Evolutionary conservation across 306 rosid species (phyloP).

Genomic region (Prunus mongolica): DNA sequence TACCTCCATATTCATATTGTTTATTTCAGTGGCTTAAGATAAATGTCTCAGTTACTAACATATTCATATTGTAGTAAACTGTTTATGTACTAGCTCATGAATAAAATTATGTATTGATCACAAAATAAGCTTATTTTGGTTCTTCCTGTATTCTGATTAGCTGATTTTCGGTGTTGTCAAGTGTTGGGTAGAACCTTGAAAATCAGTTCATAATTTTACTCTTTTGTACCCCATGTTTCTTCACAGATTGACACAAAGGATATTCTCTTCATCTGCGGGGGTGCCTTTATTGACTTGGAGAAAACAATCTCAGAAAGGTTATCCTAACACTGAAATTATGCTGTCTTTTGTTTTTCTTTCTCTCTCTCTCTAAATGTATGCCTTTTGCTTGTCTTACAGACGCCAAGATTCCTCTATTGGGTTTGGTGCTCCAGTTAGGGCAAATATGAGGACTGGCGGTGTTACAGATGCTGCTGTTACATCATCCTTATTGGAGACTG

Average conservation of each 20-base stretch:
- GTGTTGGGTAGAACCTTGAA: background rate
- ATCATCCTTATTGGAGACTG: constrained; percentile 80
- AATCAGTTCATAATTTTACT: constrained; percentile 10
- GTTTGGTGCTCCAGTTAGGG: constrained; percentile 92
- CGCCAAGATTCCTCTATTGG: constrained; percentile 96
- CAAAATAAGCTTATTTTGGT: background rate
- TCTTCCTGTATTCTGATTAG: constrained; percentile 3
- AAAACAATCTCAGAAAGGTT: constrained; percentile 99
- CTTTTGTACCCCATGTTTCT: constrained; percentile 10
- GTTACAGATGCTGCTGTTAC: constrained; percentile 79
- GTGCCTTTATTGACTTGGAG: constrained; percentile 94
- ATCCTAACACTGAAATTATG: constrained; percentile 18
- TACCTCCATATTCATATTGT: background rate
- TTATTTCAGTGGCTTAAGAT: too few species aligned
- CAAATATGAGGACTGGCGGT: constrained; percentile 82
- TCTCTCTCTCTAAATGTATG: constrained; percentile 3
- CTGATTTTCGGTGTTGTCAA: constrained; percentile 7
- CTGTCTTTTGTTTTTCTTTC: background rate
- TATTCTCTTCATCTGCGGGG: constrained; percentile 96
- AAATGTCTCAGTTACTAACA: background rate
- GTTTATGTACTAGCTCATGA: background rate
- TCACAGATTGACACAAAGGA: constrained; percentile 95
- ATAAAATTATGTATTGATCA: constrained; percentile 13
- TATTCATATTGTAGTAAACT: background rate
- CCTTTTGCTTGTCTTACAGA: constrained; percentile 39